These are phyloP conservation scores for Salix suchowensis DNA, from an alignment of 345 rosid species.

Conservation along the genomic window DNA sequence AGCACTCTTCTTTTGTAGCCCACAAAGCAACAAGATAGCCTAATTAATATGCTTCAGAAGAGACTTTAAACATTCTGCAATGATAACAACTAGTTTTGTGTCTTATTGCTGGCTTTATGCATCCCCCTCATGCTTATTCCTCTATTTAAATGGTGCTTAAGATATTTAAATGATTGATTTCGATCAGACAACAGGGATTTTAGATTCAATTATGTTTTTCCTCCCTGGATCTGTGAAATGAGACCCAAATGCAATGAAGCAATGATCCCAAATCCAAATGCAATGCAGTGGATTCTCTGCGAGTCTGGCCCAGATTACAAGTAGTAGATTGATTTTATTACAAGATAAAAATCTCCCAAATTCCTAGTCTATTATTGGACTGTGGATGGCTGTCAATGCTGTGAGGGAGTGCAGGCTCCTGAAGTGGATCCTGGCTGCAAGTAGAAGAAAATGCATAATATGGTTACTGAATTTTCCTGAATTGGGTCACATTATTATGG, in stretches of 20 bases:
- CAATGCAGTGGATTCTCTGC: background rate
- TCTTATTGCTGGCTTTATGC: background rate
- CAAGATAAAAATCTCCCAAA: background rate
- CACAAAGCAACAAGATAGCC: constrained; percentile 25
- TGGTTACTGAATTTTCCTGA: background rate
- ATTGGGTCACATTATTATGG: background rate
- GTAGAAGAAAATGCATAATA: background rate
- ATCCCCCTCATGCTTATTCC: background rate
- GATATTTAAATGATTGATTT: background rate
- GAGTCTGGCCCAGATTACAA: background rate
- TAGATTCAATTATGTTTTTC: background rate
- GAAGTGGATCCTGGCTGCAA: constrained; percentile 47
- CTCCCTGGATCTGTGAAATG: background rate
- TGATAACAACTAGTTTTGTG: background rate
- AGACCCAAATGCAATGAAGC: background rate
- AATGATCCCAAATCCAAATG: background rate
- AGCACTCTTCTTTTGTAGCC: constrained; percentile 11
- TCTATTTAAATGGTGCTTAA: background rate
- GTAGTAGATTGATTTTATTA: background rate
- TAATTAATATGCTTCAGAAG: constrained; percentile 9
- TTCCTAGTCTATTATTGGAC: background rate
- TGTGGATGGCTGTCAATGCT: background rate
- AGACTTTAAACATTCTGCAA: background rate
- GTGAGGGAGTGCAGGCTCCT: constrained; percentile 25
- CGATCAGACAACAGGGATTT: background rate